Percentiles rank a stretch among this genome's conserved stretches.
These are phyloP conservation scores for Candida insectalens DNA, from an alignment of 805 yeast genomes.

Conservation along the genomic window DNA sequence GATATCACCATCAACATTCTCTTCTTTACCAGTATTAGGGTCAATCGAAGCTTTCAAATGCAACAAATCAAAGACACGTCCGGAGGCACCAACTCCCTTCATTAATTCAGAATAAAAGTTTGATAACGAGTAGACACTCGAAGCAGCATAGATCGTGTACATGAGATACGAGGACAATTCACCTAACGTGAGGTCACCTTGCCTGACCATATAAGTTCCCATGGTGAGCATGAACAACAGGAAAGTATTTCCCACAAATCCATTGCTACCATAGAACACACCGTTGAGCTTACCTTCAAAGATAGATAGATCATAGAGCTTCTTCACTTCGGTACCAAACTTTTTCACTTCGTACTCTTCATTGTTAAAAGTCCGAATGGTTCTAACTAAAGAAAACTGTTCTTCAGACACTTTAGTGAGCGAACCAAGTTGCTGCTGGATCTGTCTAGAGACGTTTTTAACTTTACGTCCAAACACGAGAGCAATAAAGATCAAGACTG, in stretches of 20 bases:
- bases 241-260: slow-evolving; percentile 75
- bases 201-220: slow-evolving; percentile 75
- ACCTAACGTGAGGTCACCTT: slow-evolving; percentile 73
- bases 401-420: slow-evolving; percentile 90
- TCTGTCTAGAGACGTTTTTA: slow-evolving; percentile 58
- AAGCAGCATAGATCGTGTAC: slow-evolving; percentile 91
- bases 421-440: slow-evolving; percentile 79
- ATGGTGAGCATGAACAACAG: slow-evolving; percentile 66
- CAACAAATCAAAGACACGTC: slow-evolving; percentile 78
- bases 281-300: slow-evolving; percentile 77
- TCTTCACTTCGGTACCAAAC: slow-evolving; percentile 63
- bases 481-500: slow-evolving; percentile 75
- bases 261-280: slow-evolving; percentile 66
- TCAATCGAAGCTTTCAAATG: slow-evolving; percentile 68
- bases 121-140: slow-evolving; percentile 86
- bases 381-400: slow-evolving; percentile 72
- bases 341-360: slow-evolving; percentile 69
- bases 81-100: slow-evolving; percentile 97
- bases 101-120: slow-evolving; percentile 87
- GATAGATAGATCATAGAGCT: slow-evolving; percentile 56
- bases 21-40: slow-evolving; percentile 50
- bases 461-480: slow-evolving; percentile 74
- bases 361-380: slow-evolving; percentile 87
- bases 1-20: slow-evolving; percentile 43
- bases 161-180: slow-evolving; percentile 88